Evolutionary conservation across 2,329 filamentous ascomycete species (phyloP).

Genomic region (Thelonectria blattea): DNA sequence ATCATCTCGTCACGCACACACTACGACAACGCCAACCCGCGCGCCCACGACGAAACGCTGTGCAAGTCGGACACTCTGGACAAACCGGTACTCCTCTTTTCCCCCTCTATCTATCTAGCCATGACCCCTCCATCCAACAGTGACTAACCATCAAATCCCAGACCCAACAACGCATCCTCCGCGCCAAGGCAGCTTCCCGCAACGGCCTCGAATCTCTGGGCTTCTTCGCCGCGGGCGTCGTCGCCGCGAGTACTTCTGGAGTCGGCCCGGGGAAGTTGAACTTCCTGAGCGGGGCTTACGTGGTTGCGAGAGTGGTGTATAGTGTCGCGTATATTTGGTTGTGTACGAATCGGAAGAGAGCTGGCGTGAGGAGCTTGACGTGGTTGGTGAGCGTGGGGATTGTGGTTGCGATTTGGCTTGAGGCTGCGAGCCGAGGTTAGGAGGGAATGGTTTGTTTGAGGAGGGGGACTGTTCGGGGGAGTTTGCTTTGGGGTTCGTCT

Average conservation of each 20-base stretch:
- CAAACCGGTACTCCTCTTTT: conserved; percentile 33
- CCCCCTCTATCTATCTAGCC: not conserved
- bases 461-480: too few species aligned
- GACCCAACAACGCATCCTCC: conserved; percentile 60
- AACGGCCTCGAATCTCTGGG: conserved; percentile 55
- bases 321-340: conserved; percentile 52
- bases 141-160: too few species aligned
- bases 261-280: conserved; percentile 49
- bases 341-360: conserved; percentile 48
- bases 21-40: conserved; percentile 49
- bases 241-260: conserved; percentile 53
- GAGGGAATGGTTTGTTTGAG: too few species aligned
- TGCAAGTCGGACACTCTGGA: conserved; percentile 42
- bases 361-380: conserved; percentile 45
- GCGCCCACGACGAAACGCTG: conserved; percentile 41
- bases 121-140: not conserved
- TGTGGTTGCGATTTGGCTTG: conserved; percentile 48
- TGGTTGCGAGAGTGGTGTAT: conserved; percentile 49
- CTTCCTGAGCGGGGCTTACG: conserved; percentile 45
- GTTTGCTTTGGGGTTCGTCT: not conserved
- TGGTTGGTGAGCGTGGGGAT: conserved; percentile 46
- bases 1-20: conserved; percentile 38
- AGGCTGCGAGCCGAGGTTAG: conserved; percentile 43
- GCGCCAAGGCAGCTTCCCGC: conserved; percentile 55
- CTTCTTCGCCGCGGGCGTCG: conserved; percentile 50